These are phyloP conservation scores for Geoglossum glabrum DNA, from an alignment of 495 filamentous ascomycete genomes.

Conservation along the genomic window DNA sequence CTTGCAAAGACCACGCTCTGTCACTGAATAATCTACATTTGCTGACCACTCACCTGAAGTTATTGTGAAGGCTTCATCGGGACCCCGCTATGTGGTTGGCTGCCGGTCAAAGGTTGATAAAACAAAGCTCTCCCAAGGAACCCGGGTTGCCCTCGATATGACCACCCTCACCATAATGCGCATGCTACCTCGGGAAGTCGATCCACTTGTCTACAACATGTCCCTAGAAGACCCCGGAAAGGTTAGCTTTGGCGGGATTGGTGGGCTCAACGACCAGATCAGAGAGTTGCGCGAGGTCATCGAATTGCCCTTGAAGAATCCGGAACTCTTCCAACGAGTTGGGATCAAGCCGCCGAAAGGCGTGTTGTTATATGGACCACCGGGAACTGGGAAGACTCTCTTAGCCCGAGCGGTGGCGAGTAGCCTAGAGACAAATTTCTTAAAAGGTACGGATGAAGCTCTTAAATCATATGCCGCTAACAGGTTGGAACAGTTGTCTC, in stretches of 20 bases:
- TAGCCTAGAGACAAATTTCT: constrained; percentile 92
- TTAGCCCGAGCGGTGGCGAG: constrained; percentile 91
- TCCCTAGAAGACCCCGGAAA: constrained; percentile 95
- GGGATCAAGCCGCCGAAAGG: constrained; percentile 99
- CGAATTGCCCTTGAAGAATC: constrained; percentile 94
- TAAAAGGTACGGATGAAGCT: constrained; percentile 49
- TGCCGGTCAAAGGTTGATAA: constrained; percentile 98
- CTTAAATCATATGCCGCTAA: background rate
- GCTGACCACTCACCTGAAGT: constrained; percentile 19
- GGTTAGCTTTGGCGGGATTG: constrained; percentile 96
- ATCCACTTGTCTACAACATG: constrained; percentile 99
- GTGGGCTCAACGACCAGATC: constrained; percentile 97
- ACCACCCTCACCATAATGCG: constrained; percentile 99
- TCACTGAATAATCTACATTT: background rate
- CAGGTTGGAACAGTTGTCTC: constrained; percentile 52
- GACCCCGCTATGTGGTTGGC: constrained; percentile 93
- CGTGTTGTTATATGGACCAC: constrained; percentile 90
- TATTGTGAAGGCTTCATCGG: constrained; percentile 84
- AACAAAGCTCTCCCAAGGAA: constrained; percentile 89
- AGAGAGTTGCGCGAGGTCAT: constrained; percentile 95
- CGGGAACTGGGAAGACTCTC: constrained; percentile 93
- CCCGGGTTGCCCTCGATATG: constrained; percentile 97
- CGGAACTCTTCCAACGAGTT: constrained; percentile 87
- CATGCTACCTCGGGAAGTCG: constrained; percentile 96
- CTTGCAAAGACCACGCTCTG: background rate